Evolutionary conservation across 2,329 filamentous ascomycete species (phyloP), one percentile per base, ranked within the genome.

Genomic region (Claviceps digitariae): DNA sequence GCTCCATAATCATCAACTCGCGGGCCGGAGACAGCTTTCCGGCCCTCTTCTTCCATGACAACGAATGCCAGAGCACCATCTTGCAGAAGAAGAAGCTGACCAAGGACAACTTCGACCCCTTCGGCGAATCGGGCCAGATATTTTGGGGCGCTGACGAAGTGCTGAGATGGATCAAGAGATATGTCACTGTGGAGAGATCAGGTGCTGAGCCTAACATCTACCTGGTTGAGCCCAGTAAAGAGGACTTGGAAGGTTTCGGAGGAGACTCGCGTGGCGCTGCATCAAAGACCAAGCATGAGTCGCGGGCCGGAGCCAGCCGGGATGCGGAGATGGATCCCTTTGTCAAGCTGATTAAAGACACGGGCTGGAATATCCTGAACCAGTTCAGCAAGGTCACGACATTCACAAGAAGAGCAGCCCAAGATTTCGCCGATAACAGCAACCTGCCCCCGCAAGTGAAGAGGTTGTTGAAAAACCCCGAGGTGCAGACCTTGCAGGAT

Each of bases 71-170:
- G 69, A 94, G 87, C 52, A 98, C 93, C 0, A 95, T 97, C 23
- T 70, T 94, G 53, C 91, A 97, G 69, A 89, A 94, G 72, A 95
- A 93, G 76, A 88, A 84, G 69, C 74, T 87, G 52, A 82, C 89
- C 0, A 80, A 79, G 57, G 89, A 96, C 61, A 87, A 75, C 45
- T 97, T 98, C 62, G 90, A 96, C 61, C 90, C 90, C 0, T 96
- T 96, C 66, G 84, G 85, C 17, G 87, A 89, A 57, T 78, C 78
- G 57, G 91, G 91, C 0, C 81, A 87, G 66, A 84, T 95, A 75
- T 97, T 96, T 64, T 98, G 94, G 93, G 94, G 93, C 54, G 93
- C 93, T 5, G 93, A 98, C 65, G 91, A 98, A 70, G 86, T 97
- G 0, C 67, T 98, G 48, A 78, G 89, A 53, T 98, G 94, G 93